A percentile compares a stretch with the other conserved stretches of the same genome.
Evolutionary conservation across 352 stramenopile species (phyloP).

Genomic region (Phytophthora multivora): DNA sequence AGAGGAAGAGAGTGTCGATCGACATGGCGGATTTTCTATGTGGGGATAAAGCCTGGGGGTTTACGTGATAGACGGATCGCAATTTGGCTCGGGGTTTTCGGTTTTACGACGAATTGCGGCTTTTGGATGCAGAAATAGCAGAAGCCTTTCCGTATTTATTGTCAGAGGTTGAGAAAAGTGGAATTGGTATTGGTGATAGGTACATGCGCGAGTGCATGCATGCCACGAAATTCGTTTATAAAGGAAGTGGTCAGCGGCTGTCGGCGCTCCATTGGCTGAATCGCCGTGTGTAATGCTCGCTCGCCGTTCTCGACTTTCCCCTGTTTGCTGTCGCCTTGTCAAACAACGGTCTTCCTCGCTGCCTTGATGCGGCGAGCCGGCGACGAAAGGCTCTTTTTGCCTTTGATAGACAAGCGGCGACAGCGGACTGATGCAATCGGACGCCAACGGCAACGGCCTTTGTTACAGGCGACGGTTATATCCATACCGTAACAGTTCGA

Average conservation of each 20-base stretch:
- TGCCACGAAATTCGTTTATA: slow-evolving; percentile 1
- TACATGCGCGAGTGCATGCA: not conserved
- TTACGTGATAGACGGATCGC: not conserved
- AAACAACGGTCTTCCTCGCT: slow-evolving; percentile 8
- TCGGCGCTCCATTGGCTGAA: slow-evolving; percentile 9
- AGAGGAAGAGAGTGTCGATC: slow-evolving; percentile 12
- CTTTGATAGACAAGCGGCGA: slow-evolving; percentile 10
- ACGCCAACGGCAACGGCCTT: not conserved
- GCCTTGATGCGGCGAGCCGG: slow-evolving; percentile 9
- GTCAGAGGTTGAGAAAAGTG: not conserved
- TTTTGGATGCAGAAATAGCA: slow-evolving; percentile 3
- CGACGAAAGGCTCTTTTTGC: slow-evolving; percentile 19
- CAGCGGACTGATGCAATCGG: slow-evolving; percentile 18
- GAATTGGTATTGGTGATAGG: not conserved
- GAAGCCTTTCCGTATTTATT: not conserved
- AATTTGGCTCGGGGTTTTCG: slow-evolving; percentile 8
- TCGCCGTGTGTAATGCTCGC: slow-evolving; percentile 20
- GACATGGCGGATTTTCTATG: slow-evolving; percentile 4
- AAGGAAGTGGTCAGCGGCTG: slow-evolving; percentile 2
- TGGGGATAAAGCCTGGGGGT: not conserved
- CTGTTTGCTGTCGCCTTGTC: slow-evolving; percentile 22
- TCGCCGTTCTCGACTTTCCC: slow-evolving; percentile 15
- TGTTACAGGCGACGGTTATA: not conserved
- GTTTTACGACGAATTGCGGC: not conserved
- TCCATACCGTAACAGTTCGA: too few relatives aligned